A percentile compares a stretch with the other conserved stretches of the same genome.
These are phyloP conservation scores for Gossypium lobatum DNA, from an alignment of 441 rosid genomes.

Conservation along the genomic window DNA sequence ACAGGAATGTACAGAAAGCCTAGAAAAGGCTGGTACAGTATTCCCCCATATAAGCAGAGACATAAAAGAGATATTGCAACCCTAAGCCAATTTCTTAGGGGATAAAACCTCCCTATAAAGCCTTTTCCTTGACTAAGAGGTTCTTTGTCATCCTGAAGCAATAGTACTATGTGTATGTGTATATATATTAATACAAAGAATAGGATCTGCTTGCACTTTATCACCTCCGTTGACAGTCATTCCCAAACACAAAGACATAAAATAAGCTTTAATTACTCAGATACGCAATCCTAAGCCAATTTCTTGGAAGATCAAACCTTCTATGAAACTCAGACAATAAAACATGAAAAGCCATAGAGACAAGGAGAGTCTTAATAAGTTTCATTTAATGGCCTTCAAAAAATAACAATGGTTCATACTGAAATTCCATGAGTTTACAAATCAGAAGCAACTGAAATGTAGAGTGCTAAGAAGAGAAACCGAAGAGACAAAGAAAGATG, in stretches of 20 bases:
- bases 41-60: background rate
- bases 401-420: slow-evolving; percentile 4
- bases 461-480: slow-evolving; percentile 4
- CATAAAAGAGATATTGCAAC: slow-evolving; percentile 4
- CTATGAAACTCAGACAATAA: background rate
- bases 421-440: background rate
- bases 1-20: background rate
- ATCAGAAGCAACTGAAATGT: background rate
- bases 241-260: background rate
- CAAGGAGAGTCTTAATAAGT: background rate
- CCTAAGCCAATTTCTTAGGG: background rate
- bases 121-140: background rate
- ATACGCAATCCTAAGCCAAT: background rate
- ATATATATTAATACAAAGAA: background rate
- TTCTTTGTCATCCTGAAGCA: slow-evolving; percentile 6
- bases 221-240: background rate
- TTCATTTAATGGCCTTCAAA: background rate
- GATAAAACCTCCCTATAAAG: slow-evolving; percentile 3
- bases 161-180: background rate
- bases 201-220: background rate
- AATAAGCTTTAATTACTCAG: slow-evolving; percentile 7
- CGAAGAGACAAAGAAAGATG: background rate
- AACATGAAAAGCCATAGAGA: background rate
- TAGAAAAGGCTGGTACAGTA: slow-evolving; percentile 4
- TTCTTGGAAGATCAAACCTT: background rate